Conservation (phyloP, 2,329 filamentous ascomycete species). For the Nannizzia gypsea region DNA sequence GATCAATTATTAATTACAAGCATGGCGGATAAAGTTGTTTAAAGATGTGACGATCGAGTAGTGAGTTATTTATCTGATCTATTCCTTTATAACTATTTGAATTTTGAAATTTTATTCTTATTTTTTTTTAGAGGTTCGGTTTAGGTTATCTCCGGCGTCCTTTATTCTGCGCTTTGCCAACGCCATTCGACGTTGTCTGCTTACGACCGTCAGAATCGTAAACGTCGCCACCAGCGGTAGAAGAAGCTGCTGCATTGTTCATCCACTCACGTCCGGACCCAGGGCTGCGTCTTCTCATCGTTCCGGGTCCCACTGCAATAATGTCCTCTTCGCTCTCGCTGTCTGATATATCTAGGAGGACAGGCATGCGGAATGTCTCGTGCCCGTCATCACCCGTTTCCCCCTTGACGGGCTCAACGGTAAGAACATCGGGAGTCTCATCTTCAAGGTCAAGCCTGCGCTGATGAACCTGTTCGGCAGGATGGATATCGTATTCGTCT, state of each 20-base stretch:
- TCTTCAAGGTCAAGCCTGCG: slow-evolving; percentile 82
- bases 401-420: slow-evolving; percentile 54
- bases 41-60: too few relatives aligned
- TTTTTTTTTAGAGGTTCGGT: background rate
- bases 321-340: slow-evolving; percentile 92
- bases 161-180: slow-evolving; percentile 16
- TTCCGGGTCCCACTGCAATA: slow-evolving; percentile 56
- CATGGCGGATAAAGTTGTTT: background rate
- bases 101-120: background rate
- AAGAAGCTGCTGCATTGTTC: slow-evolving; percentile 25
- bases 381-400: slow-evolving; percentile 45
- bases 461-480: slow-evolving; percentile 86
- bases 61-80: background rate
- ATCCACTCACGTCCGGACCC: slow-evolving; percentile 57
- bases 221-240: slow-evolving; percentile 12
- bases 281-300: slow-evolving; percentile 75
- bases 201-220: slow-evolving; percentile 4
- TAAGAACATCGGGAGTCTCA: slow-evolving; percentile 83
- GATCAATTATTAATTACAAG: background rate
- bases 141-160: slow-evolving; percentile 22
- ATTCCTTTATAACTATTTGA: too few relatives aligned
- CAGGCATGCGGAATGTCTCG: slow-evolving; percentile 73
- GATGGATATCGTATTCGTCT: slow-evolving; percentile 97
- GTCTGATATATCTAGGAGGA: slow-evolving; percentile 82
- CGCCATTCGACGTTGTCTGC: slow-evolving; percentile 8